Evolutionary conservation across 78 protist genomes (phyloP).

Genomic region (Trichosphaerium sp.): DNA sequence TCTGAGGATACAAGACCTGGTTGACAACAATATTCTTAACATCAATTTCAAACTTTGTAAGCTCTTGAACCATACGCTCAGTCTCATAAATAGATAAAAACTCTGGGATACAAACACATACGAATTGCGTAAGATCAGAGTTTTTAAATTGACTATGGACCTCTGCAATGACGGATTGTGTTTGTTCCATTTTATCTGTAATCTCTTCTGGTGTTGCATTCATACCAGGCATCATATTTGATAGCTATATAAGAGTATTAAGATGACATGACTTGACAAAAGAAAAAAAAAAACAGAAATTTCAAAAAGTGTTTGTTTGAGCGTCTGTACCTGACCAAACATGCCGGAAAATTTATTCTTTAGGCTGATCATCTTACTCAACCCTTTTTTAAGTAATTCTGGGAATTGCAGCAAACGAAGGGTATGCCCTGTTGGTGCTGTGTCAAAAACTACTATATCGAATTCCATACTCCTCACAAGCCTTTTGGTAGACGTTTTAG

Average conservation of each 20-base stretch:
- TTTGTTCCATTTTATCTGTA: neutral
- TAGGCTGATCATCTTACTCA: constrained; percentile 38
- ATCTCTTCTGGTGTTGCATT: too few species aligned
- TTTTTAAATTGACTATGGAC: constrained; percentile 70
- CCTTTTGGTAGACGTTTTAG: too few species aligned
- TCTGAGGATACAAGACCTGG: constrained; percentile 77
- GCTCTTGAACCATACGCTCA: constrained; percentile 94
- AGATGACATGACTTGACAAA: neutral
- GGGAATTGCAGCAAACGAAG: constrained; percentile 88
- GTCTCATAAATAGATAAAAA: constrained; percentile 97
- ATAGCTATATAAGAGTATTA: neutral
- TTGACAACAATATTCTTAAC: constrained; percentile 83
- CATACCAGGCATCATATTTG: neutral
- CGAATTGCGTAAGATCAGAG: constrained; percentile 84
- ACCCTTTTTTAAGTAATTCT: constrained; percentile 48
- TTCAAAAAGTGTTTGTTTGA: too few species aligned
- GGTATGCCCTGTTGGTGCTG: constrained; percentile 99
- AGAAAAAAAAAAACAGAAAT: neutral
- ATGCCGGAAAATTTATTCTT: constrained; percentile 32
- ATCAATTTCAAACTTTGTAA: constrained; percentile 80
- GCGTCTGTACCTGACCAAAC: constrained; percentile 41
- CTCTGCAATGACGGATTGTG: constrained; percentile 37
- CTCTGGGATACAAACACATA: constrained; percentile 97
- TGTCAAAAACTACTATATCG: constrained; percentile 89
- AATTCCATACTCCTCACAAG: constrained; percentile 61